A percentile compares a stretch with the other conserved stretches of the same genome.
phyloP scores from a whole-genome alignment of 1,284 basidiomycete genomes.

The Marasmius oreades region DNA sequence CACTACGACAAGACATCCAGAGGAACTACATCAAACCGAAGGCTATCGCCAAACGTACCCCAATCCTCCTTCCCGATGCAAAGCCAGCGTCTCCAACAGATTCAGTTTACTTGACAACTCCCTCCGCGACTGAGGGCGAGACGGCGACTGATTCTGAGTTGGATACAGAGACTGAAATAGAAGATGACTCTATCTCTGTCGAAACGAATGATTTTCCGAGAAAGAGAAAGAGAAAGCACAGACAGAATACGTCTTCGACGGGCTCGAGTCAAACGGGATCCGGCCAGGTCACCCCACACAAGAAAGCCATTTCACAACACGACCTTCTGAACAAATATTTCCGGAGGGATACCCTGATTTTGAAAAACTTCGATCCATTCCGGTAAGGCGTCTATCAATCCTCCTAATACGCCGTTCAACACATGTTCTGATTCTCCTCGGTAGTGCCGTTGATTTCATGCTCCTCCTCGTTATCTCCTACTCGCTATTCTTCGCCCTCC shows the following conservation, averaged over 20 bases:
- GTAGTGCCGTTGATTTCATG: slow-evolving; percentile 66
- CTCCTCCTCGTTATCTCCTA: slow-evolving; percentile 60
- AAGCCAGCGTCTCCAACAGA: slow-evolving; percentile 10
- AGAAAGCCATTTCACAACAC: slow-evolving; percentile 63
- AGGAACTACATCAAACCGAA: slow-evolving; percentile 88
- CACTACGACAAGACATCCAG: slow-evolving; percentile 71
- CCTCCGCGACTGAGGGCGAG: slow-evolving; percentile 69
- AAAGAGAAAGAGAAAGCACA: slow-evolving; percentile 30
- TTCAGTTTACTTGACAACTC: slow-evolving; percentile 43
- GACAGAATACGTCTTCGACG: slow-evolving; percentile 24
- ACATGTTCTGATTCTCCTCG: not conserved
- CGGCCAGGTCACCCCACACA: slow-evolving; percentile 17
- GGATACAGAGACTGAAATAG: slow-evolving; percentile 67
- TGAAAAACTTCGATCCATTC: slow-evolving; percentile 83
- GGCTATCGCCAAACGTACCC: slow-evolving; percentile 80
- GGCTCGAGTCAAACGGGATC: slow-evolving; percentile 27
- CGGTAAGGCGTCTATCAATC: slow-evolving; percentile 46
- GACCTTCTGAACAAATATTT: slow-evolving; percentile 92
- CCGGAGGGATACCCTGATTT: slow-evolving; percentile 80
- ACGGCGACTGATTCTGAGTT: slow-evolving; percentile 65
- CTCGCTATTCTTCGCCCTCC: slow-evolving; percentile 41
- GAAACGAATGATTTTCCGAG: slow-evolving; percentile 18
- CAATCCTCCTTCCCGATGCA: slow-evolving; percentile 34
- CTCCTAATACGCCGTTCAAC: slow-evolving; percentile 4
- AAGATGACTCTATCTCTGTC: slow-evolving; percentile 28